Percentiles rank a stretch among this genome's conserved stretches.
These are phyloP conservation scores for Thermomucor indicae-seudaticae DNA, from an alignment of 371 early-diverging fungal species.

Conservation along the genomic window DNA sequence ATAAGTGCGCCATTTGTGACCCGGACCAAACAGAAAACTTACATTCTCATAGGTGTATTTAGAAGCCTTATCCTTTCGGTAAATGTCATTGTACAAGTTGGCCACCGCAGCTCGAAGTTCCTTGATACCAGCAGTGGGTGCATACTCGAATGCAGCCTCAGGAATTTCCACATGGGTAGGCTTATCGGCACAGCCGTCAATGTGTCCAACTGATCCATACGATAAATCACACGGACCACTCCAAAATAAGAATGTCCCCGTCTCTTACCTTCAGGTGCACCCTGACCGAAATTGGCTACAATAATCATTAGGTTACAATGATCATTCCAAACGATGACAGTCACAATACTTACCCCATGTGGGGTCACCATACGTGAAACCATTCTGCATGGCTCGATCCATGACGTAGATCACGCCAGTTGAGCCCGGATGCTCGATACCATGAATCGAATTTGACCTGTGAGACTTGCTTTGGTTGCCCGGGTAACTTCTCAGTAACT, in stretches of 20 bases:
- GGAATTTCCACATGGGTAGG: conserved; percentile 23
- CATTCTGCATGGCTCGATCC: conserved; percentile 42
- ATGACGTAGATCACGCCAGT: conserved; percentile 52
- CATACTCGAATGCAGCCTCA: conserved; percentile 26
- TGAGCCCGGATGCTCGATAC: conserved; percentile 37
- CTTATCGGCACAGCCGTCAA: conserved; percentile 35
- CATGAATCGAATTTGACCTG: conserved; percentile 10
- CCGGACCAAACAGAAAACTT: neutral
- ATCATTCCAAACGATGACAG: neutral
- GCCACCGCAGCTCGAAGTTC: conserved; percentile 44
- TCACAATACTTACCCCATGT: conserved; percentile 25
- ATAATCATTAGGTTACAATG: neutral
- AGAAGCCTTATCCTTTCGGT: conserved; percentile 31
- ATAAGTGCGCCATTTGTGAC: neutral
- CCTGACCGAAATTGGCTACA: conserved; percentile 50
- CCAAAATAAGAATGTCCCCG: no score
- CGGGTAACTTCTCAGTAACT: conserved; percentile 13
- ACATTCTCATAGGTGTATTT: conserved; percentile 49
- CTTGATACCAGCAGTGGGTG: conserved; percentile 41
- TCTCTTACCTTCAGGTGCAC: conserved; percentile 47
- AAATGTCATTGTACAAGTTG: conserved; percentile 43
- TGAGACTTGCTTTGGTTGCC: conserved; percentile 17
- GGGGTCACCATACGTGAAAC: conserved; percentile 35
- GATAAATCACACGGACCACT: no score
- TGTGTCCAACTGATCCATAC: conserved; percentile 40